Percentiles rank a stretch among this genome's conserved stretches.
Conservation (phyloP, 1,139 yeast species). For the Yamadazyma atmosphaerica region DNA sequence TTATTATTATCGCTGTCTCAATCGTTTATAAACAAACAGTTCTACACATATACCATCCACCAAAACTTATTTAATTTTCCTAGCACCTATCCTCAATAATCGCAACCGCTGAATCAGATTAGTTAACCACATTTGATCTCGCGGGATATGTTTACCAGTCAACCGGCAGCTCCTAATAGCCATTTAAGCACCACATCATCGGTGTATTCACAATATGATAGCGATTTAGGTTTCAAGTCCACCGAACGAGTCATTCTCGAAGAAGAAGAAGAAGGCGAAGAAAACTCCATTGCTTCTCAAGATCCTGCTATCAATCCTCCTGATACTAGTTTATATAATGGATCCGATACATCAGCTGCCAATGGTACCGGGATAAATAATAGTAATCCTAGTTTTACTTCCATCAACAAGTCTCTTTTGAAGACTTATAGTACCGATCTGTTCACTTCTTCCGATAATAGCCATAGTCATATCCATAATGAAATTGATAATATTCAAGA, state of each 20-base stretch:
- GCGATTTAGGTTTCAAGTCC: conserved; percentile 7
- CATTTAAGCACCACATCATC: conserved; percentile 18
- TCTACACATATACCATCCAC: too few relatives aligned
- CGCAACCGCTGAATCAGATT: too few relatives aligned
- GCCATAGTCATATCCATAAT: too few relatives aligned
- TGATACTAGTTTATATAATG: neutral
- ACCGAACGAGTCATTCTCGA: conserved; percentile 9
- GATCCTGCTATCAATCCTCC: conserved; percentile 4
- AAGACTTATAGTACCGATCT: conserved; percentile 15
- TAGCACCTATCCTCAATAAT: too few relatives aligned
- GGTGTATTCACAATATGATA: conserved; percentile 16
- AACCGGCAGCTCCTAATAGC: conserved; percentile 2
- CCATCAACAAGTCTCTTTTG: conserved; percentile 35
- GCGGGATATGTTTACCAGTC: conserved; percentile 2
- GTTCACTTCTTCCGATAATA: conserved; percentile 6
- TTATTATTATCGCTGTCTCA: too few relatives aligned
- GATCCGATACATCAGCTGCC: conserved; percentile 1
- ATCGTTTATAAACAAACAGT: too few relatives aligned
- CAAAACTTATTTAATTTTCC: too few relatives aligned
- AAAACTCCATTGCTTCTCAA: conserved; percentile 4
- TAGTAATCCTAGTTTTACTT: conserved; percentile 29
- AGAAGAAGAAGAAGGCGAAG: conserved; percentile 14
- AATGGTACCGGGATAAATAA: conserved; percentile 1
- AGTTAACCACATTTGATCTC: neutral
- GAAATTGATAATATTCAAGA: conserved; percentile 1